Base-by-base conservation (phyloP, 2,329 filamentous ascomycete species). In the Myriosclerotinia curreyana region DNA sequence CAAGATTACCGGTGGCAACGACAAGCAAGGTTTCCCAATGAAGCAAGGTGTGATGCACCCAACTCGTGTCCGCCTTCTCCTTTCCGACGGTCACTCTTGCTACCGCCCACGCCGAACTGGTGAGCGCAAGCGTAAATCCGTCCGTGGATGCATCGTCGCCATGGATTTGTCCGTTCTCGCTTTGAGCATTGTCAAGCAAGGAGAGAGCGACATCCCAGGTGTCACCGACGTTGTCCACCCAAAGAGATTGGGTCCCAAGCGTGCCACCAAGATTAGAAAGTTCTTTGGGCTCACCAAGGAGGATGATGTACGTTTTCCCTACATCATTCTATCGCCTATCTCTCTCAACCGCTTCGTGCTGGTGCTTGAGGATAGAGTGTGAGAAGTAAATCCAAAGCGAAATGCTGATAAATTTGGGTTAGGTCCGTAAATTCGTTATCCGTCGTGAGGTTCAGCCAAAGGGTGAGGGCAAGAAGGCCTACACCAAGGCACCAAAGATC, bases 1-100 rank as follows among this genome's bases (percentile, higher is more conserved):
- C 89, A 90, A 88, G 80, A 98, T 99, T 85, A 99, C 95, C 77
- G 96, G 95, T 78, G 95, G 96, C 79, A 99, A 99, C 90, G 95
- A 99, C 91, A 99, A 99, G 92, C 96, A 99, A 87, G 95, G 95
- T 85, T 99, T 99, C 88, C 95, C 95, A 76, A 99, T 99, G 95
- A 99, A 99, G 92, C 96, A 99, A 89, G 95, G 95, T 86, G 91
- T 96, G 80, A 94, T 99, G 87, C 91, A 96, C 82, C 93, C 95
- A 76, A 95, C 91, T 80, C 95, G 95, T 95, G 95, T 97, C 83
- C 90, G 91, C 75, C 92, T 99, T 74, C 90, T 99, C 77, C 92
- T 99, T 78, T 79, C 89, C 79, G 92, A 96, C 65, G 95, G 95
- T 80, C 95, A 98, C 91, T 95, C 92, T 75, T 99, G 95, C 91